A percentile compares a stretch with the other conserved stretches of the same genome.
Conservation (phyloP, 371 early-diverging fungal species). For the Zancudomyces culisetae region DNA sequence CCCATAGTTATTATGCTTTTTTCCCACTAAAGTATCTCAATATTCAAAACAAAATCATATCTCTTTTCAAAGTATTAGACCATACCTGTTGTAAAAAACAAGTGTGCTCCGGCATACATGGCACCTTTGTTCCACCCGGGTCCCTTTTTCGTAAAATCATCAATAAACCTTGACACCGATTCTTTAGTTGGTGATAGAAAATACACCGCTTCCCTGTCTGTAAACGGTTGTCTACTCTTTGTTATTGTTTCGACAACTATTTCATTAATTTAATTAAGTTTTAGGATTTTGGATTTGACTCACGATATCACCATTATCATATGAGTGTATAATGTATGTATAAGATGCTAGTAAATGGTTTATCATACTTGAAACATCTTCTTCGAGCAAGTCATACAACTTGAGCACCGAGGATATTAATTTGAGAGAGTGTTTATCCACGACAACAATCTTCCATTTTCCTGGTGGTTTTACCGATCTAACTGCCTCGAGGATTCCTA, state of each 20-base stretch:
- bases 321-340: neutral
- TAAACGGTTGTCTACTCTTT: constrained; percentile 32
- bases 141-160: constrained; percentile 39
- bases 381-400: constrained; percentile 81
- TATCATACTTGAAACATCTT: constrained; percentile 65
- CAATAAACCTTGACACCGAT: constrained; percentile 51
- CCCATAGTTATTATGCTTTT: too few relatives aligned
- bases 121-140: constrained; percentile 9
- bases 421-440: constrained; percentile 64
- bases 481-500: constrained; percentile 52
- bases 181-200: constrained; percentile 64
- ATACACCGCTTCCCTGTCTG: constrained; percentile 70
- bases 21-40: neutral
- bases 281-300: neutral
- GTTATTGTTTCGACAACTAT: constrained; percentile 32
- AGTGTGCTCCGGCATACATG: constrained; percentile 58
- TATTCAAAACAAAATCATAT: constrained; percentile 53
- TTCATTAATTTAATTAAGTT: neutral
- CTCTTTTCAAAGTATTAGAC: too few relatives aligned
- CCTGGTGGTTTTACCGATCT: constrained; percentile 41
- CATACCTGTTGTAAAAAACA: constrained; percentile 42
- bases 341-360: neutral
- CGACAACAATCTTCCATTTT: constrained; percentile 78
- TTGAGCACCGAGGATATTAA: constrained; percentile 73
- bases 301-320: neutral